phyloP scores from a whole-genome alignment of 192 early-diverging fungal genomes.

The Paraglomus occultum region DNA sequence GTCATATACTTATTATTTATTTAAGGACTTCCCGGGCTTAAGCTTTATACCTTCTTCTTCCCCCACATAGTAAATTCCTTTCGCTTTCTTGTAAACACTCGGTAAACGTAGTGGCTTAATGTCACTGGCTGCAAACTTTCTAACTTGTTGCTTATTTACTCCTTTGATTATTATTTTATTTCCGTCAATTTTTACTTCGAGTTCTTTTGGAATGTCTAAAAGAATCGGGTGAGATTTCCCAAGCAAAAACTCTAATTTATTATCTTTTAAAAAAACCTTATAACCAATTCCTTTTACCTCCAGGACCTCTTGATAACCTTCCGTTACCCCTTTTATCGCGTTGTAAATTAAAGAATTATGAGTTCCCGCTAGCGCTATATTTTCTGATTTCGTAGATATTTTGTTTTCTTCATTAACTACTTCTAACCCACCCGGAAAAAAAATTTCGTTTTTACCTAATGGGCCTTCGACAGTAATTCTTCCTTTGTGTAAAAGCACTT shows the following conservation, averaged over 20 bases:
- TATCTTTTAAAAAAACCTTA: conserved; percentile 8
- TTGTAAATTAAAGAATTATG: conserved; percentile 20
- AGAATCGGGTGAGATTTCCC: neutral
- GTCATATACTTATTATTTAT: conserved; percentile 13
- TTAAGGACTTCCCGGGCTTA: conserved; percentile 1
- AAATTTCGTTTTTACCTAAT: neutral
- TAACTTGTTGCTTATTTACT: too few species aligned
- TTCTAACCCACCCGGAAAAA: neutral
- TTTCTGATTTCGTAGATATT: neutral
- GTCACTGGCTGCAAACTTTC: too few species aligned
- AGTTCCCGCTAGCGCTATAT: conserved; percentile 4
- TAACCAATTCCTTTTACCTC: conserved; percentile 19
- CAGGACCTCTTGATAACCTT: neutral
- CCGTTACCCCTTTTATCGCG: conserved; percentile 1
- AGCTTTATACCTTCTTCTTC: conserved; percentile 10
- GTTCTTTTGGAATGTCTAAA: neutral
- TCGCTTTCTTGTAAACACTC: too few species aligned
- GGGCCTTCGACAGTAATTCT: neutral
- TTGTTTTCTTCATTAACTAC: neutral
- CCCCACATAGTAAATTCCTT: conserved; percentile 7
- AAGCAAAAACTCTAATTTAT: conserved; percentile 3
- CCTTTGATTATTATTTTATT: too few species aligned
- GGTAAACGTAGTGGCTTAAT: too few species aligned
- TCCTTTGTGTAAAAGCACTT: neutral
- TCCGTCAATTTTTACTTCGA: neutral